Base-by-base conservation (phyloP, 2,329 filamentous ascomycete species). In the Chaetomium sp. region DNA sequence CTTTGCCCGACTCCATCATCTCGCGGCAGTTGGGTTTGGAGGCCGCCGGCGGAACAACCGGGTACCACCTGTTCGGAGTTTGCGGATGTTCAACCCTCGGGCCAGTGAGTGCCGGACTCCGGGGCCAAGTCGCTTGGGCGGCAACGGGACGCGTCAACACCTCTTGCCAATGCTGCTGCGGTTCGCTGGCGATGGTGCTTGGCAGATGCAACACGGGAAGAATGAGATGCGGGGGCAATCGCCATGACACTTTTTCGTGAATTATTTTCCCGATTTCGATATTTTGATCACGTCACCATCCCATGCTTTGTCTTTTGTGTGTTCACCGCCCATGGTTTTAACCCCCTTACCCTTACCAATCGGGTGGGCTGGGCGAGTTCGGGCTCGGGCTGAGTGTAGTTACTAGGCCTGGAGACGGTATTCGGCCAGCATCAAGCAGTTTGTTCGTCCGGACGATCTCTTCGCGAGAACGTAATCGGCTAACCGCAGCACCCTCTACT, bases 171-270 rank as follows among this genome's bases (percentile, higher is more conserved):
- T 56, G 31, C 53, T 38, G 31, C 53, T 38, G 53, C 31, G 31
- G 53, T 31, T 63, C 56, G 56, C 61, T 59, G 49, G 49, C 6
- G 56, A 35, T 35, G 47, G 49, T 47, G 54, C 51, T 60, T 58
- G 56, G 57, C 35, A 38, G 42, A 21, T 35, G 21, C 27, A 35
- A 19, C 51, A 51, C 53, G 27, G 16, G 50, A 53, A 16, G 25
- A 50, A 27, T 47, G 6, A 47, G n/a, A 42, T 42, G 45, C 45
- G 45, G 45, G n/a, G 45, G n/a, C 3, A 23, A n/a, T 42, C 23
- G n/a, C 45, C 45, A 47, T 47, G n/a, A 4, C 23, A n/a, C n/a
- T 42, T 42, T 42, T 42, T 42, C 5, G 38, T 19, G 16, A n/a
- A 6, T 2, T 42, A 1, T 4, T 38, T 42, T 42, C 5, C 38